Evolutionary conservation across 2,329 filamentous ascomycete species (phyloP), one percentile per base, ranked within the genome.

Genomic region (Penicillium olsonii): DNA sequence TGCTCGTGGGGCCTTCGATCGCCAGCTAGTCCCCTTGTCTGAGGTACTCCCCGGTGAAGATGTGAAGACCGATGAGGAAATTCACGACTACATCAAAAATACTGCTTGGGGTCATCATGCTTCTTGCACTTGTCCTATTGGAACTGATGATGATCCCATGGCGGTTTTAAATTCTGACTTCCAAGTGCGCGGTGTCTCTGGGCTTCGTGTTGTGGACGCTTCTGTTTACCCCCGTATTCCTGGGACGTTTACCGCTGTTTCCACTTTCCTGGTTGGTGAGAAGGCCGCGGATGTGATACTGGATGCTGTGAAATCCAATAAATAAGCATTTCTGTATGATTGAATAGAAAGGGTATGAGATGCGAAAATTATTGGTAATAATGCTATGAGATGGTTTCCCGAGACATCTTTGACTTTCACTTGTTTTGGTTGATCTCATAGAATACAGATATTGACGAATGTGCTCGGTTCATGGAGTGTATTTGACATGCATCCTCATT

Each of bases 201-300:
- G 78, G 0, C 62, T 87, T 42, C 71, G 84, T 22, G 83, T 86
- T 2, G 84, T 87, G 0, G 84, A 87, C 68, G 84, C 82, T 0
- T 79, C 75, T 19, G 74, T 80, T 1, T 86, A 81, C 50, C 80
- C 81, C 1, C 72, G 72, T 45, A 81, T 80, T 46, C 80, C 80
- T 1, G 82, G 82, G 53, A 78, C 72, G 45, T 83, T 79, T 57
- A 73, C 78, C 20, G 72, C 75, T 4, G 62, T 78, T 1, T 74
- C 80, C 0, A 76, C 76, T 0, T 83, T 81, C 56, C 81, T 85
- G 65, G 70, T 81, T 5, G 75, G 74, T 1, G 82, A 86, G 71
- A 86, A 85, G 72, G 83, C 83, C 1, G 78, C 80, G 2, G 81
- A 84, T 64, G 77, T 76, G 5, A 84, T 85, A 43, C 45, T 75